Conservation (phyloP, 1,139 yeast species). For the Hyphopichia fennica region DNA sequence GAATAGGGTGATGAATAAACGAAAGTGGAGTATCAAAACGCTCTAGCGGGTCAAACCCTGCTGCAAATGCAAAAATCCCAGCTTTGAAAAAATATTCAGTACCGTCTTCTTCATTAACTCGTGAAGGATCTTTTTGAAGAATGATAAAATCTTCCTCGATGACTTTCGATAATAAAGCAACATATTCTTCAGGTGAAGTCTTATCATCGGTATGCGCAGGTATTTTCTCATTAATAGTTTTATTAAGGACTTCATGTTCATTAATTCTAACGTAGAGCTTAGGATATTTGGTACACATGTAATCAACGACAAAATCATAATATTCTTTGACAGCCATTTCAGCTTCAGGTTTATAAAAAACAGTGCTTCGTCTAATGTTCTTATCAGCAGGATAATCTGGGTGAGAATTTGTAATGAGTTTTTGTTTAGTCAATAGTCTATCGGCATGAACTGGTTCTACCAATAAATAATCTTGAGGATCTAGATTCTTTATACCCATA, state of each 20-base stretch:
- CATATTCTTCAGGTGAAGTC: slow-evolving; percentile 28
- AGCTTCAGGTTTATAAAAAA: slow-evolving; percentile 42
- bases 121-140: slow-evolving; percentile 48
- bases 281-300: slow-evolving; percentile 60
- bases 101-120: slow-evolving; percentile 39
- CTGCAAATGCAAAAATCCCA: slow-evolving; percentile 69
- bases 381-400: slow-evolving; percentile 33
- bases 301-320: slow-evolving; percentile 49
- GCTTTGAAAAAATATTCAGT: slow-evolving; percentile 64
- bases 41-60: slow-evolving; percentile 67
- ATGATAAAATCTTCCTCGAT: slow-evolving; percentile 72
- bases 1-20: slow-evolving; percentile 61
- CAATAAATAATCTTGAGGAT: slow-evolving; percentile 62
- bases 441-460: slow-evolving; percentile 63
- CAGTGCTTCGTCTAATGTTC: slow-evolving; percentile 28
- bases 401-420: slow-evolving; percentile 37
- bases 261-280: slow-evolving; percentile 40
- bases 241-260: slow-evolving; percentile 36
- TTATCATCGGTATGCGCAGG: slow-evolving; percentile 28
- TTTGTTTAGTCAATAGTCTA: slow-evolving; percentile 43
- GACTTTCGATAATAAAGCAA: slow-evolving; percentile 43
- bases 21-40: slow-evolving; percentile 57
- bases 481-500: slow-evolving; percentile 62
- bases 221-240: slow-evolving; percentile 38
- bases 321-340: slow-evolving; percentile 55